A percentile compares a stretch with the other conserved stretches of the same genome.
phyloP scores from a whole-genome alignment of 495 filamentous ascomycete genomes.

The Aspergillus nanangensis region DNA sequence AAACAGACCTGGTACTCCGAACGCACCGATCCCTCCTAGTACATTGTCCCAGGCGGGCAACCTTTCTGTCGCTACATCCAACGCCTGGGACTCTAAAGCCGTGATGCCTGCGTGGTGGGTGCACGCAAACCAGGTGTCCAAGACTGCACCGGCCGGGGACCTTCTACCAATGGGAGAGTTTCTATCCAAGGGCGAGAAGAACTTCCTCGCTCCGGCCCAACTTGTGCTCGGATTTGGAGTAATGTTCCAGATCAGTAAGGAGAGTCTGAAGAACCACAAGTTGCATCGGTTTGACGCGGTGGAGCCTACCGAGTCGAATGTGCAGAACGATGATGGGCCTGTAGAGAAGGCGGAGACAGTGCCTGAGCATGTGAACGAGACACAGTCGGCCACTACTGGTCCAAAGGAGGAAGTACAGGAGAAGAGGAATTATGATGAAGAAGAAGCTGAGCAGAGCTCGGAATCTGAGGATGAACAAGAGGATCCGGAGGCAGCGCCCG shows the following conservation, averaged over 20 bases:
- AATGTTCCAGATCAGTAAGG: slow-evolving; percentile 83
- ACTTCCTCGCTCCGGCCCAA: slow-evolving; percentile 84
- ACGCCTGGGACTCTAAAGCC: slow-evolving; percentile 92
- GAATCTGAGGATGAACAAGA: slow-evolving; percentile 29
- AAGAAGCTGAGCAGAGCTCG: slow-evolving; percentile 13
- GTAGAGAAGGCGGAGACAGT: background rate
- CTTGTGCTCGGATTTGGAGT: slow-evolving; percentile 82
- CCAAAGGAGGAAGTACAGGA: slow-evolving; percentile 7
- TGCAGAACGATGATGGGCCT: slow-evolving; percentile 3
- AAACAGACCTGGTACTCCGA: slow-evolving; percentile 67
- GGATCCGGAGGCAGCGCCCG: slow-evolving; percentile 15
- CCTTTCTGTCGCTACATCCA: slow-evolving; percentile 75
- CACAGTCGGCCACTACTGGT: background rate
- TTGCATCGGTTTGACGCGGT: slow-evolving; percentile 47
- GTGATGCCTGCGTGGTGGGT: slow-evolving; percentile 96
- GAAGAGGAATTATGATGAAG: too few species aligned
- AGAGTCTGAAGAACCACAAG: slow-evolving; percentile 75
- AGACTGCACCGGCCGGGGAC: slow-evolving; percentile 73
- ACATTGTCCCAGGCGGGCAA: slow-evolving; percentile 88
- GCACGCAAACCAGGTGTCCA: slow-evolving; percentile 78
- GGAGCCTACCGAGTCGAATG: slow-evolving; percentile 2
- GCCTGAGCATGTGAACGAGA: background rate
- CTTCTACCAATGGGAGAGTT: slow-evolving; percentile 74
- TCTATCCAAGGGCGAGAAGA: slow-evolving; percentile 77
- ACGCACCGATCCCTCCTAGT: slow-evolving; percentile 84